Evolutionary conservation across 805 yeast genomes (phyloP).

Genomic region (Saccharomycopsis fodiens): DNA sequence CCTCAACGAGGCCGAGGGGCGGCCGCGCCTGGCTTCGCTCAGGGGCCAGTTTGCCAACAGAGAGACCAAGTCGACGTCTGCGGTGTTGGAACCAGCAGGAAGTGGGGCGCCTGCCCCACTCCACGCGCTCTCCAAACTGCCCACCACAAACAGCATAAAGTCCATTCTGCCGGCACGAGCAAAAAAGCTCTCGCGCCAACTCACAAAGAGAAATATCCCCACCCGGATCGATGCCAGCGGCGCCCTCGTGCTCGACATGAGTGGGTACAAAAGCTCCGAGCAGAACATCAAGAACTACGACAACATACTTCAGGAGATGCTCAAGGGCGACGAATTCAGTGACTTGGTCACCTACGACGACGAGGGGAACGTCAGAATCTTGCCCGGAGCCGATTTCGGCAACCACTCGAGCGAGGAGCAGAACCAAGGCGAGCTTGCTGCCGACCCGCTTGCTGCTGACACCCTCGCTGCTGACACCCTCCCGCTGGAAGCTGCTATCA

Average conservation of each 20-base stretch:
- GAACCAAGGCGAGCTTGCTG: slow-evolving; percentile 20
- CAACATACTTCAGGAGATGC: slow-evolving; percentile 59
- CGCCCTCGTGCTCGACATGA: slow-evolving; percentile 84
- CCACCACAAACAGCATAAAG: slow-evolving; percentile 19
- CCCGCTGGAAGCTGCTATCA: slow-evolving; percentile 15
- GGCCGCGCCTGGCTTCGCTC: slow-evolving; percentile 10
- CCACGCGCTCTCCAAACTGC: slow-evolving; percentile 10
- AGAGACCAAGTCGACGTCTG: slow-evolving; percentile 1
- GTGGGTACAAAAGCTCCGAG: slow-evolving; percentile 87
- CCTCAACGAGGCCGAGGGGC: slow-evolving; percentile 6
- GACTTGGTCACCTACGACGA: slow-evolving; percentile 48
- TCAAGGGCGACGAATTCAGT: slow-evolving; percentile 58
- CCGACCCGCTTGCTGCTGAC: slow-evolving; percentile 22
- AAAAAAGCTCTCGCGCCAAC: slow-evolving; percentile 52
- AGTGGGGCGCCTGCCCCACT: neutral
- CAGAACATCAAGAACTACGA: slow-evolving; percentile 73
- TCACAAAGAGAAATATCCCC: slow-evolving; percentile 72
- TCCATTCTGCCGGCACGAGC: slow-evolving; percentile 32
- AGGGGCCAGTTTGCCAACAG: neutral
- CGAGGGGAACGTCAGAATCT: slow-evolving; percentile 60
- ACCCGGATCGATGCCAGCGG: slow-evolving; percentile 84
- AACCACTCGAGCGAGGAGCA: too few species aligned
- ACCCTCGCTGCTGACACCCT: slow-evolving; percentile 14
- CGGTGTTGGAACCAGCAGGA: neutral
- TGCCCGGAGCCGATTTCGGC: slow-evolving; percentile 1